Evolutionary conservation across 2,329 filamentous ascomycete genomes (phyloP), one percentile per base, ranked within the genome.

Genomic region (Ophiostoma tasmaniense): DNA sequence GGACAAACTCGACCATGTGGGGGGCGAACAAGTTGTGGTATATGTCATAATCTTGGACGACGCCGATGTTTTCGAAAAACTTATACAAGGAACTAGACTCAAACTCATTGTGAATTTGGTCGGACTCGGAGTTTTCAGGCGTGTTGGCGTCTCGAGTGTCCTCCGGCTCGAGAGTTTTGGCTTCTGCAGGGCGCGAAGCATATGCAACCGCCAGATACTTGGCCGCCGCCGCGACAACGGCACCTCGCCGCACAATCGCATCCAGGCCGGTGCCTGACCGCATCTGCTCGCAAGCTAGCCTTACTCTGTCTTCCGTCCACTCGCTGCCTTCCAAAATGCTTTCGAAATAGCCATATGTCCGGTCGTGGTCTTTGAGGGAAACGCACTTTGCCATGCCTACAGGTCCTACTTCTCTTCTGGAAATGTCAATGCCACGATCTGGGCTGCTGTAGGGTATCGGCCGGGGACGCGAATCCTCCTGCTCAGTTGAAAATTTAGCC

Each of bases 251-350:
- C n/a, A 50, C 55, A 4, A 72, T 20, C 2, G 66, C 62, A 5
- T 70, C 67, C 13, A 70, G n/a, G 8, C 42, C 35, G 0, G 62
- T 64, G 30, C 68, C 70, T 7, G 55, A 28, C 7, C 55, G 69
- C 22, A 72, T 17, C 10, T 68, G 59, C 2, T 68, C 25, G 3
- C n/a, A 22, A 0, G 71, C 70, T 22, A 65, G 59, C 1, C 64
- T 28, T 10, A 72, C 70, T 20, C 71, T 71, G 17, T 8, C 61
- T 20, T 52, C 67, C 13, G 70, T 69, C 72, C 72, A 73, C 13
- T 69, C 42, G 1, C 71, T 70, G 7, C 72, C 71, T 17, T 66
- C 17, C 0, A 73, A 39, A 67, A 69, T 61, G 0, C 64, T 50
- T 17, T 62, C 65, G 35, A 70, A 70, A 52, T 71, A 73, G 35